A percentile compares a stretch with the other conserved stretches of the same genome.
Conservation (phyloP, 176 grass and related monocot genomes). For the Aegilops speltoides region DNA sequence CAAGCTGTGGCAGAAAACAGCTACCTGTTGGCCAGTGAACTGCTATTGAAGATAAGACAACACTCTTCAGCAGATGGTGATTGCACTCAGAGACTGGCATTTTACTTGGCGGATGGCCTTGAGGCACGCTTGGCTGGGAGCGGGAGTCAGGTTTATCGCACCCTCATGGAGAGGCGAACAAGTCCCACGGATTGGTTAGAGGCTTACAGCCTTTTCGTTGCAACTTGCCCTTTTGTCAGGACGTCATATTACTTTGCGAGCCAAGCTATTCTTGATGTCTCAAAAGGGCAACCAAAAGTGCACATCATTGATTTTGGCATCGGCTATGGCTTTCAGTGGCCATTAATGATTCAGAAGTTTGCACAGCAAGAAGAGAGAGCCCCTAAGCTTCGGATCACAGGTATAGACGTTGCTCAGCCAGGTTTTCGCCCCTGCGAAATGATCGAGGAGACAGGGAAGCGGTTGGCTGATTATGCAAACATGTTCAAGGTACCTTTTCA, state of each 20-base stretch:
- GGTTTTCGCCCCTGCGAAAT: conserved; percentile 47
- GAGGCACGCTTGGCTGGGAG: conserved; percentile 65
- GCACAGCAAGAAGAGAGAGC: conserved; percentile 7
- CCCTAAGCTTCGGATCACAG: conserved; percentile 55
- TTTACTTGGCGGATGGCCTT: conserved; percentile 58
- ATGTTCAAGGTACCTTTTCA: background rate
- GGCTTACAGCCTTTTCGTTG: conserved; percentile 35
- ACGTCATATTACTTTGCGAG: conserved; percentile 45
- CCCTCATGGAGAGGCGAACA: conserved; percentile 31
- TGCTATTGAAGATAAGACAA: conserved; percentile 54
- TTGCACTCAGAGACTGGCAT: conserved; percentile 51
- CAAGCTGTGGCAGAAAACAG: conserved; percentile 42
- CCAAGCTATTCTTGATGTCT: conserved; percentile 46
- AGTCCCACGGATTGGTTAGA: conserved; percentile 39
- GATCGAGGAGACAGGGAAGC: conserved; percentile 52
- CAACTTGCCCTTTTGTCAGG: conserved; percentile 43
- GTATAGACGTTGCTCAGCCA: conserved; percentile 40
- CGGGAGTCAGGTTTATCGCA: conserved; percentile 42
- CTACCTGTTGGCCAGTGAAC: conserved; percentile 24
- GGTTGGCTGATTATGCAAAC: conserved; percentile 61
- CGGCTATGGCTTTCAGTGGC: conserved; percentile 56
- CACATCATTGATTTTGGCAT: conserved; percentile 81
- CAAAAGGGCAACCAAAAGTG: conserved; percentile 26
- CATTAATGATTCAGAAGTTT: conserved; percentile 50
- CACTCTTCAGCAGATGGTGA: conserved; percentile 50